These are phyloP conservation scores for Trichothecium roseum DNA, from an alignment of 2,329 filamentous ascomycete species.

Conservation along the genomic window DNA sequence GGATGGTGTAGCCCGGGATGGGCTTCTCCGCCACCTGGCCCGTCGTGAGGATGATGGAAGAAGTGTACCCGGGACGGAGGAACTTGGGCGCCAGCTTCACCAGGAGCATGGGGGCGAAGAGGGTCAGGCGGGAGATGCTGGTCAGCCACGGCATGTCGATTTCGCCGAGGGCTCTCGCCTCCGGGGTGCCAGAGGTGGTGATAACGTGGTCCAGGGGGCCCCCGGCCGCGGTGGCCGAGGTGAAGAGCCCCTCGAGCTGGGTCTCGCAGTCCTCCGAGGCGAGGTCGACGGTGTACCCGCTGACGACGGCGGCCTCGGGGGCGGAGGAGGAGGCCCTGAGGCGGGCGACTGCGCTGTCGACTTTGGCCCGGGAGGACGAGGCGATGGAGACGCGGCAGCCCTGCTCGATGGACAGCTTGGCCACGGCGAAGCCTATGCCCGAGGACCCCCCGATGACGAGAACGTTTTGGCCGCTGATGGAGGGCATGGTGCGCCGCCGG, in stretches of 20 bases:
- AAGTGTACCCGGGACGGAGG: slow-evolving; percentile 8
- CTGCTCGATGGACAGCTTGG: slow-evolving; percentile 44
- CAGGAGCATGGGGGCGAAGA: slow-evolving; percentile 6
- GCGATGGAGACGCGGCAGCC: slow-evolving; percentile 48
- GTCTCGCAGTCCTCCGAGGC: slow-evolving; percentile 18
- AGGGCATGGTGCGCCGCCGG: no score
- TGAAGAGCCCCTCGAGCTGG: slow-evolving; percentile 35
- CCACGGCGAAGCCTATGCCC: slow-evolving; percentile 52
- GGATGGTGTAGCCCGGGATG: slow-evolving; percentile 36
- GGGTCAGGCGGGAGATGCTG: slow-evolving; percentile 27
- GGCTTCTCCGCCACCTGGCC: slow-evolving; percentile 24
- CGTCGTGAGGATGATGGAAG: no score
- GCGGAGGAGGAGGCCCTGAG: slow-evolving; percentile 16
- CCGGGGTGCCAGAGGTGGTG: slow-evolving; percentile 42
- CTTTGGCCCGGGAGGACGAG: slow-evolving; percentile 41
- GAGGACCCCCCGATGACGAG: slow-evolving; percentile 54
- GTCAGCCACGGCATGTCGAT: slow-evolving; percentile 14
- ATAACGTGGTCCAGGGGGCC: slow-evolving; percentile 45
- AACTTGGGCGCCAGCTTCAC: no score
- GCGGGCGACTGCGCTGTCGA: slow-evolving; percentile 33
- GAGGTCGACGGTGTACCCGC: slow-evolving; percentile 13
- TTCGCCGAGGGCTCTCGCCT: slow-evolving; percentile 28
- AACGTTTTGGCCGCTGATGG: slow-evolving; percentile 21
- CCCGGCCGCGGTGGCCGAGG: slow-evolving; percentile 28
- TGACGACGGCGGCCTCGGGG: slow-evolving; percentile 4